These are phyloP conservation scores for Myrica gale DNA, from an alignment of 306 rosid genomes.

Conservation along the genomic window DNA sequence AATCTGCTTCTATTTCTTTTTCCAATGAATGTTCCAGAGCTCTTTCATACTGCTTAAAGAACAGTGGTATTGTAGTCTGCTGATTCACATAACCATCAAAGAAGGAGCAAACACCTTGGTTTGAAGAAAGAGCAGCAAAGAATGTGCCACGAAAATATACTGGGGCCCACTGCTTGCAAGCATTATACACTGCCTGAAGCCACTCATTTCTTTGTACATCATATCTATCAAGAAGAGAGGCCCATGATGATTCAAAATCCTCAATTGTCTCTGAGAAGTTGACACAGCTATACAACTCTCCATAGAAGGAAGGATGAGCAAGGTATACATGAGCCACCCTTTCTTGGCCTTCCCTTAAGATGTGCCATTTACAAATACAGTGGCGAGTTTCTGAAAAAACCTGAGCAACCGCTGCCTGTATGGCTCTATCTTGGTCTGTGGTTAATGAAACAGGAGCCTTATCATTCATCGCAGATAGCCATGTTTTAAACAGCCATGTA, in stretches of 20 bases:
- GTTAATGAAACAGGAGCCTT: constrained; percentile 65
- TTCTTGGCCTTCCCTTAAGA: constrained; percentile 83
- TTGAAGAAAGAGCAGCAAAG: constrained; percentile 60
- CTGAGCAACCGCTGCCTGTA: constrained; percentile 57
- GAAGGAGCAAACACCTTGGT: constrained; percentile 56
- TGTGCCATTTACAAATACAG: constrained; percentile 87
- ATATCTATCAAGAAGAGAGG: constrained; percentile 52
- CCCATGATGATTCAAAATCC: constrained; percentile 68
- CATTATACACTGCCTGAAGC: constrained; percentile 78
- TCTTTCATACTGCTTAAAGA: constrained; percentile 71
- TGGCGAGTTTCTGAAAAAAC: constrained; percentile 65
- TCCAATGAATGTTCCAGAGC: constrained; percentile 62
- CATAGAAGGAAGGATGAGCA: constrained; percentile 66
- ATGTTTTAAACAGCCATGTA: constrained; percentile 68
- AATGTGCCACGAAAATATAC: constrained; percentile 71
- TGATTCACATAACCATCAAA: constrained; percentile 75
- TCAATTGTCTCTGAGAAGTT: constrained; percentile 59
- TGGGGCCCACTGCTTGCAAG: constrained; percentile 86
- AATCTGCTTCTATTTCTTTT: constrained; percentile 74
- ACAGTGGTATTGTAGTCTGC: constrained; percentile 62
- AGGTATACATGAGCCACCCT: constrained; percentile 70
- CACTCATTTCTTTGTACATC: constrained; percentile 64
- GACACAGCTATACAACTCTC: constrained; percentile 70
- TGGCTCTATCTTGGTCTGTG: constrained; percentile 81
- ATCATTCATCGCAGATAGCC: constrained; percentile 75